A percentile compares a stretch with the other conserved stretches of the same genome.
These are phyloP conservation scores for Entophlyctis helioformis DNA, from an alignment of 192 early-diverging fungal species.

Conservation along the genomic window DNA sequence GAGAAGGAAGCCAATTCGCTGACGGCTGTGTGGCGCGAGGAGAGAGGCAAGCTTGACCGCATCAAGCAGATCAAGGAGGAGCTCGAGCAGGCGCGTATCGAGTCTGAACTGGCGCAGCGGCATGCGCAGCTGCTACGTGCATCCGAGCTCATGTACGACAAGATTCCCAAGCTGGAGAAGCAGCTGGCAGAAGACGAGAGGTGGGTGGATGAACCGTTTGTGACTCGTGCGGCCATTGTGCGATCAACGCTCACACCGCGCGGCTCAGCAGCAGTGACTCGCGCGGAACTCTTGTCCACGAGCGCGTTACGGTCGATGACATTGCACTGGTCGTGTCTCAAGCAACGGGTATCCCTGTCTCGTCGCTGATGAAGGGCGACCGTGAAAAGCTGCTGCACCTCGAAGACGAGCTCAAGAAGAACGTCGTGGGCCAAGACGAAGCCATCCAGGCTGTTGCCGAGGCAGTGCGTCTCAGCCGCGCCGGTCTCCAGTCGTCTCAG, in stretches of 20 bases:
- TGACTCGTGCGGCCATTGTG: too few species aligned
- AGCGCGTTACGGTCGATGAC: constrained; percentile 72
- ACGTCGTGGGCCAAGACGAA: constrained; percentile 73
- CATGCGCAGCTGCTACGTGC: constrained; percentile 58
- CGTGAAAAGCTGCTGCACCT: constrained; percentile 65
- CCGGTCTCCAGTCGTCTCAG: constrained; percentile 60
- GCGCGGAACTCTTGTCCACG: constrained; percentile 51
- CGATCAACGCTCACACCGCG: constrained; percentile 52
- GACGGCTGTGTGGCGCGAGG: constrained; percentile 2
- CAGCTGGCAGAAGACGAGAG: constrained; percentile 9
- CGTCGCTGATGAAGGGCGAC: constrained; percentile 59
- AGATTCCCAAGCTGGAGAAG: constrained; percentile 65
- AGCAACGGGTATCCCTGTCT: constrained; percentile 83
- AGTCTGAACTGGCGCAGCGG: constrained; percentile 38
- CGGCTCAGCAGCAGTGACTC: too few species aligned
- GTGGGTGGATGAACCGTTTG: too few species aligned
- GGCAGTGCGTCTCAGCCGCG: constrained; percentile 66
- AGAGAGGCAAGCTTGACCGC: neutral
- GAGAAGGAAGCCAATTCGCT: neutral
- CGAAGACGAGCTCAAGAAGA: constrained; percentile 46
- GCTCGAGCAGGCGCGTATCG: constrained; percentile 5
- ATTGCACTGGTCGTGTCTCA: constrained; percentile 75
- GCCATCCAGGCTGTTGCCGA: constrained; percentile 74
- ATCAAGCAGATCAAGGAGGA: constrained; percentile 3
- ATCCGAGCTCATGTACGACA: constrained; percentile 73